Base-by-base conservation (phyloP, 345 rosid species). In the Bruguiera gymnorhiza region DNA sequence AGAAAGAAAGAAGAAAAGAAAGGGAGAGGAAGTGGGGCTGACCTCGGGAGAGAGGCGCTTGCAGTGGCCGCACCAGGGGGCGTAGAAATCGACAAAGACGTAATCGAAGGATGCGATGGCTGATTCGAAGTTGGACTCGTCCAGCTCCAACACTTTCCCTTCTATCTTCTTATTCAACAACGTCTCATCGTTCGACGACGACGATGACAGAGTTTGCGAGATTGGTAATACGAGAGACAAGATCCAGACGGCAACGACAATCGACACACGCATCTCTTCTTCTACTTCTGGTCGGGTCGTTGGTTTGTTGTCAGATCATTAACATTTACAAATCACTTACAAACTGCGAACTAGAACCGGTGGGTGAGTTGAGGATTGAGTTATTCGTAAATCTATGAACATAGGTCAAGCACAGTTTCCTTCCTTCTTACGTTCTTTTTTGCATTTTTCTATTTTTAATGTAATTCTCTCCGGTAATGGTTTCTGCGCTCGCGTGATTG, bases 61-160 rank as follows among this genome's bases (percentile, higher is more conserved):
- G 93, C 97, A 91, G 87, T 94, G 97, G 77, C 92, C 90, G 78
- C 98, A 94, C 98, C 98, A 91, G 2, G 98, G 98, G 66, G 97
- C 97, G 70, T 91, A 94, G 82, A 94, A 94, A 77, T 89, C 92
- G 37, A 91, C 92, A 61, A 94, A 84, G 79, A 94, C 65, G 78
- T 78, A 88, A 72, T 89, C 97, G 60, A 88, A 85, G 52, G 86
- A 16, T 37, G 98, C 80, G 72, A 91, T 88, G 56, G 96, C 92
- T 0, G 87, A 70, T 30, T 94, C 97, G 67, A 91, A 85, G 82
- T 87, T 91, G 39, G 97, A 88, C 36, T 94, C 98, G 65, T 87
- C 90, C 36, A 94, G 89, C 73, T 89, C 95, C 23, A 94, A 37
- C 23, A 91, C 97, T 69, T 73, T 86, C 21, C 98, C 97, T 63